Evolutionary conservation across 495 filamentous ascomycete genomes (phyloP), one percentile per base, ranked within the genome.

Genomic region (Neurospora sp.): DNA sequence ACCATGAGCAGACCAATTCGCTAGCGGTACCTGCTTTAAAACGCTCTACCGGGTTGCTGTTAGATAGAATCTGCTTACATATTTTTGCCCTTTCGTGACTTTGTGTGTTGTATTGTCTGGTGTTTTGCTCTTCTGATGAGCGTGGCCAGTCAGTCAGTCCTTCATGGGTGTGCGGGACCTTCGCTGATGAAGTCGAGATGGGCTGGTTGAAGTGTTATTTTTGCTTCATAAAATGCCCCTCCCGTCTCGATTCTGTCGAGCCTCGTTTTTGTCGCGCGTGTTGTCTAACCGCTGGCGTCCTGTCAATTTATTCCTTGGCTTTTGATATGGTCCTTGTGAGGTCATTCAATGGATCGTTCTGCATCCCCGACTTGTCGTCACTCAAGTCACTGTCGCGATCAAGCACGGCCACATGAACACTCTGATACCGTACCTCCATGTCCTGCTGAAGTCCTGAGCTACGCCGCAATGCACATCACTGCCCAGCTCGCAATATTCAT

Each of bases 31-130:
- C 83, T 85, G 82, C 76, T 76, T 69, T 72, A 69, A 74, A 16
- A 80, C 27, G 69, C 72, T 74, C 72, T 78, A 83, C 82, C 81
- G 82, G 84, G 84, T 76, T 75, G 81, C 82, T 82, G 85, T 87
- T 87, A 86, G 85, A 87, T 87, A 86, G 84, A 80, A 80, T 79
- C 83, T 82, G 84, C 83, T 77, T 72, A 87, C 84, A 86, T 80
- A 54, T 46, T 4, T 42, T 41, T 42, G 39, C 39, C 39, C 35
- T 18, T 54, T 23, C 71, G 20, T 42, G 62, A 39, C 4, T 5
- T 35, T 5, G 35, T 35, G 35, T 35, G 4, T 35, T 35, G 35
- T 35, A 35, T 35, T 35, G 35, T 35, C 35, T 35, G 35, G 35
- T 35, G 35, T 35, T 35, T 35, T 35, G 35, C 35, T 35, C 35